Evolutionary conservation across 768 basidiomycete genomes (phyloP), one percentile per base, ranked within the genome.

Genomic region (Udeniomyces megalosporus): DNA sequence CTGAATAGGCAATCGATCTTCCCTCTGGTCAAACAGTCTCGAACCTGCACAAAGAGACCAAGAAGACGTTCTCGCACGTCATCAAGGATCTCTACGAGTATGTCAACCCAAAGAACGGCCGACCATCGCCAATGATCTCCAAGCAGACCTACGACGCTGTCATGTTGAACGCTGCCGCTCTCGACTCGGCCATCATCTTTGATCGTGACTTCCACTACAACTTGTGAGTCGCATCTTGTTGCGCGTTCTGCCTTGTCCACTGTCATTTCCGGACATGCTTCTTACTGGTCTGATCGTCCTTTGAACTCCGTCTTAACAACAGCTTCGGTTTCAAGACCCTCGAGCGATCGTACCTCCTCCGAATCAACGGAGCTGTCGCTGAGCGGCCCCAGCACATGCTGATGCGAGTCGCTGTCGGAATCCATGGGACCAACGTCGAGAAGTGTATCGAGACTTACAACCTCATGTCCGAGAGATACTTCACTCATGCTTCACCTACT

Each of bases 331-430:
- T 97, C 82, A 99, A 99, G 75, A 99, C 95, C 2, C 83, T 99
- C 34, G 95, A 99, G 75, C 86, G 92, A 34, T 96, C 92, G 1
- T 99, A 99, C 74, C 82, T 97, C 6, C 84, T 99, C 46, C 84
- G 91, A 62, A 83, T 97, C 75, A 82, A 93, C 71, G 89, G 90
- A 46, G 86, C 87, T 63, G 88, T 93, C 51, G 92, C 91, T 46
- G 95, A 99, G 74, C 84, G 95, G 42, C 95, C 95, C 32, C 95
- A 97, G 70, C 95, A 97, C 74, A 88, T 97, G 82, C 85, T 97
- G 73, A 97, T 99, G 95, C 91, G 95, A 74, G 95, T 99, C 61
- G 88, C 95, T 50, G 90, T 97, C 50, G 93, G 93, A 45, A 91
- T 99, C 60, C 93, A 97, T 72, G 92, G 91, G 4, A 71, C 75